A percentile compares a stretch with the other conserved stretches of the same genome.
phyloP scores from a whole-genome alignment of 768 basidiomycete species.

The Kwoniella pini region DNA sequence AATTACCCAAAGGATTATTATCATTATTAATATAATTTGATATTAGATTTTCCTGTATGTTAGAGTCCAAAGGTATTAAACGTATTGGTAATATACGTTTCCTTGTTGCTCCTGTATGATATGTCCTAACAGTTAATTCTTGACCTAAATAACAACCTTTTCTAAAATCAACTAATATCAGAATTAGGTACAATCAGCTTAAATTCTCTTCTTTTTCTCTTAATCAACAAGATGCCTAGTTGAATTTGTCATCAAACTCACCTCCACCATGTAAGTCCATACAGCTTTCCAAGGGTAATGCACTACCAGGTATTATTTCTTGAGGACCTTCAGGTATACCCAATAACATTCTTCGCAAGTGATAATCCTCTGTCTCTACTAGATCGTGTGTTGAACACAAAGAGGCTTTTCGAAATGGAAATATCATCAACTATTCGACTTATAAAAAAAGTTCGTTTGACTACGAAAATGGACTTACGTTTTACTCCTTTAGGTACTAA shows the following conservation, averaged over 20 bases:
- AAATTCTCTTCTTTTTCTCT: too few species aligned
- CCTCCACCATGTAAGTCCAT: constrained; percentile 91
- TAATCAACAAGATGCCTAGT: too few species aligned
- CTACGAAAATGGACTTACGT: constrained; percentile 62
- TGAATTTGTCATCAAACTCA: constrained; percentile 62
- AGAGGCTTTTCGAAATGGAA: too few species aligned
- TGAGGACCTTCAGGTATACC: constrained; percentile 83
- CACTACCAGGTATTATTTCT: constrained; percentile 74
- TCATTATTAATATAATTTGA: too few species aligned
- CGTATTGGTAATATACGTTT: constrained; percentile 86
- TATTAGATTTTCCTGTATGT: too few species aligned
- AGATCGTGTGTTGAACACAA: constrained; percentile 20
- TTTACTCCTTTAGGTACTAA: constrained; percentile 68
- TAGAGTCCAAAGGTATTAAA: constrained; percentile 58
- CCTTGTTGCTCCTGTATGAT: constrained; percentile 86
- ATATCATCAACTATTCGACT: too few species aligned
- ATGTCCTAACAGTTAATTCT: constrained; percentile 93
- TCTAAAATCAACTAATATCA: constrained; percentile 94
- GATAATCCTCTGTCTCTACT: constrained; percentile 58
- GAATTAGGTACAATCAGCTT: too few species aligned
- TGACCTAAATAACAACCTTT: constrained; percentile 99
- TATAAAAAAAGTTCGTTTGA: too few species aligned
- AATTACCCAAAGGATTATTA: too few species aligned
- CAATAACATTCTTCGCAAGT: constrained; percentile 72
- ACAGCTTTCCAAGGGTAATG: constrained; percentile 93